A percentile compares a stretch with the other conserved stretches of the same genome.
Conservation (phyloP, 371 early-diverging fungal genomes). For the Rhizopus delemar region DNA sequence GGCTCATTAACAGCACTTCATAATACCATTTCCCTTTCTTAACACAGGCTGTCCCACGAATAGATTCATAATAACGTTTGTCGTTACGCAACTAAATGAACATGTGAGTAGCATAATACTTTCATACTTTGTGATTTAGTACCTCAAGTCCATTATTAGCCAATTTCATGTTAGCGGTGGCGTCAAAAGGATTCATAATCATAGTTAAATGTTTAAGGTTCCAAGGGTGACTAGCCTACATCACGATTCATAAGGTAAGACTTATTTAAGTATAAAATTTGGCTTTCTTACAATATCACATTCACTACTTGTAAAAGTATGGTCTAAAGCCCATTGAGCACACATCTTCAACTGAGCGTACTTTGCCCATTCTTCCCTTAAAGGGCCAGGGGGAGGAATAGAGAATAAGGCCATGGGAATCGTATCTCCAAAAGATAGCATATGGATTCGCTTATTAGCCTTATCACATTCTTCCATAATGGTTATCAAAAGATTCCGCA, state of each 20-base stretch:
- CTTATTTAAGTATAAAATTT: background rate
- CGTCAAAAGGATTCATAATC: conserved; percentile 52
- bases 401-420: conserved; percentile 8
- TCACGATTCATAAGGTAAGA: background rate
- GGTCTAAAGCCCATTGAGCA: conserved; percentile 46
- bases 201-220: conserved; percentile 29
- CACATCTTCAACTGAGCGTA: conserved; percentile 44
- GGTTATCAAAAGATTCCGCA: conserved; percentile 22
- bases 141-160: conserved; percentile 46
- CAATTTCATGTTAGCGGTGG: conserved; percentile 46
- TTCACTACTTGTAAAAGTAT: conserved; percentile 33
- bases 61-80: conserved; percentile 48
- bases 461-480: conserved; percentile 40
- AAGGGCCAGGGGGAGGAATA: conserved; percentile 38
- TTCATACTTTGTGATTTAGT: background rate
- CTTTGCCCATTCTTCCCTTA: conserved; percentile 43
- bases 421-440: conserved; percentile 10
- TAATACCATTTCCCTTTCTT: conserved; percentile 64
- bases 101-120: no score
- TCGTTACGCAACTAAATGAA: conserved; percentile 41
- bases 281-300: conserved; percentile 12
- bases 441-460: conserved; percentile 29
- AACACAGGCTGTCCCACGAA: conserved; percentile 46
- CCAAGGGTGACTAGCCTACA: conserved; percentile 35
- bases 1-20: conserved; percentile 55